A percentile compares a stretch with the other conserved stretches of the same genome.
Evolutionary conservation across 306 rosid genomes (phyloP).

Genomic region (Citrullus colocynthis): DNA sequence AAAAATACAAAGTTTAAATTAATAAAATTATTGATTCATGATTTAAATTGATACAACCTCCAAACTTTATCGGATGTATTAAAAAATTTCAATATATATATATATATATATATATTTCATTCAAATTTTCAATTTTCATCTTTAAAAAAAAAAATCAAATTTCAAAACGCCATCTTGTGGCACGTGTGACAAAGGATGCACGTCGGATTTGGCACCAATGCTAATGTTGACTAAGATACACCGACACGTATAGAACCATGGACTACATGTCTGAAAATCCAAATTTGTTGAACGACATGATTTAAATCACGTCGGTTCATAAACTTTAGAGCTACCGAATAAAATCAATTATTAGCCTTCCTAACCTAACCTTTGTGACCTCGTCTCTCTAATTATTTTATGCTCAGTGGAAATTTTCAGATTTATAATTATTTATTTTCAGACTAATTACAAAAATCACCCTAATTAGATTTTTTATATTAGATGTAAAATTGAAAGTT

Average conservation of each 20-base stretch:
- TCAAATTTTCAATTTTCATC: too few species aligned
- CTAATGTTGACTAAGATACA: background rate
- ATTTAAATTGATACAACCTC: too few species aligned
- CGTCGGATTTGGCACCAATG: background rate
- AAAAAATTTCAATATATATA: too few species aligned
- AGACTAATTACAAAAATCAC: too few species aligned
- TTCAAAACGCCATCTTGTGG: too few species aligned
- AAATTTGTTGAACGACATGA: slow-evolving; percentile 1
- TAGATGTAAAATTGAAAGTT: too few species aligned
- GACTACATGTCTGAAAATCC: background rate
- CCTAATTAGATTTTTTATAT: too few species aligned
- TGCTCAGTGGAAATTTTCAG: background rate
- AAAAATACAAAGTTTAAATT: too few species aligned
- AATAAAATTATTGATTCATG: too few species aligned
- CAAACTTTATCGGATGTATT: too few species aligned
- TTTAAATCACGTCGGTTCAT: background rate
- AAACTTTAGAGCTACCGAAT: background rate
- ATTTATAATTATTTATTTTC: background rate
- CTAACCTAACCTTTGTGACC: background rate
- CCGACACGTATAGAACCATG: background rate
- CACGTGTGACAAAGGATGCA: background rate
- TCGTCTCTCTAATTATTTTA: background rate
- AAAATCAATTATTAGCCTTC: background rate
- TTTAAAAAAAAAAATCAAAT: too few species aligned
- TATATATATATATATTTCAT: too few species aligned